phyloP scores from a whole-genome alignment of 2,329 filamentous ascomycete species.

The Fusarium pseudograminearum region DNA sequence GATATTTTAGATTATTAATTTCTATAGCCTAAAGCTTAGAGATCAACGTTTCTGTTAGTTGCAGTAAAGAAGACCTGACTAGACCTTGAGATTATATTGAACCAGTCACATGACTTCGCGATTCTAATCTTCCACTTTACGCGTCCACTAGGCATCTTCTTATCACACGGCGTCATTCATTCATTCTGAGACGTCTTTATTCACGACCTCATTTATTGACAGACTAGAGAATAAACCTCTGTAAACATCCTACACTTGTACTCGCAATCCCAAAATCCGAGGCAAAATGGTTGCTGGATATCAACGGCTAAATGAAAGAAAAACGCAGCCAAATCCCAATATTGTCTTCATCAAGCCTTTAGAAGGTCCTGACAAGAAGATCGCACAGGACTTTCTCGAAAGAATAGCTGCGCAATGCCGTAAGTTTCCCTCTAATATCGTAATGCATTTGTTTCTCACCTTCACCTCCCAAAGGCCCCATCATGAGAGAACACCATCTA shows the following conservation, averaged over 20 bases:
- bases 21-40: too few species aligned
- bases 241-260: background rate
- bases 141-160: constrained; percentile 13
- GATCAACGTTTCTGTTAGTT: too few species aligned
- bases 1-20: too few species aligned
- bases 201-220: background rate
- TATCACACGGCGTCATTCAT: constrained; percentile 28
- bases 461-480: constrained; percentile 62
- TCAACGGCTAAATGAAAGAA: constrained; percentile 80
- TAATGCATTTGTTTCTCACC: constrained; percentile 5
- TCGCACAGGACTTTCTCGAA: constrained; percentile 78
- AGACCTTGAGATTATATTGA: background rate
- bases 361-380: constrained; percentile 70
- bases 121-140: constrained; percentile 22
- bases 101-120: constrained; percentile 33
- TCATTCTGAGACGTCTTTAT: background rate
- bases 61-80: too few species aligned
- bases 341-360: constrained; percentile 90
- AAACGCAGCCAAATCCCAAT: constrained; percentile 78
- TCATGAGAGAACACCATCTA: constrained; percentile 75
- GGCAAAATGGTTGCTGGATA: constrained; percentile 79
- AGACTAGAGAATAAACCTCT: background rate
- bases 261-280: too few species aligned
- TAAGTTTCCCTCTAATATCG: constrained; percentile 49
- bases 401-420: constrained; percentile 84